A percentile compares a stretch with the other conserved stretches of the same genome.
Conservation (phyloP, 2,329 filamentous ascomycete species). For the Verticillium isaacii region DNA sequence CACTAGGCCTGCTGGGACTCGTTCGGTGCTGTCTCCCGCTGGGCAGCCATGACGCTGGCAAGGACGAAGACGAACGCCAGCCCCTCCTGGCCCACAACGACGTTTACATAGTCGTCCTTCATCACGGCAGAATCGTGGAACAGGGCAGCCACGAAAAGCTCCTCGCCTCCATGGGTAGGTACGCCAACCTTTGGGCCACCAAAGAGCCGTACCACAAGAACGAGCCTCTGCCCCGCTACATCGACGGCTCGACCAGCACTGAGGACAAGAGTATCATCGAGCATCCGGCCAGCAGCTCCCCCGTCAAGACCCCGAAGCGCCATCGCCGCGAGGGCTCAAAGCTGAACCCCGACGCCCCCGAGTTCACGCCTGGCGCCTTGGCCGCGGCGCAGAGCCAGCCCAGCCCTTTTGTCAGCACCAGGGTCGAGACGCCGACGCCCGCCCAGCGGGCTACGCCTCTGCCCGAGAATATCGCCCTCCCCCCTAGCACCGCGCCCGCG, state of each 20-base stretch:
- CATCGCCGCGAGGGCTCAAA: conserved; percentile 38
- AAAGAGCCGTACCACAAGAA: neutral
- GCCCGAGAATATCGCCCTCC: neutral
- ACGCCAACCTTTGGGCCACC: neutral
- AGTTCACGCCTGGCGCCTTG: conserved; percentile 45
- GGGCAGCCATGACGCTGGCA: neutral
- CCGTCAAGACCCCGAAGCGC: neutral
- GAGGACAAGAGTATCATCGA: neutral
- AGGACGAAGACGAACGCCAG: neutral
- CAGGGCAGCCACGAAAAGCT: neutral
- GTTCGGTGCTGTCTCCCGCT: neutral
- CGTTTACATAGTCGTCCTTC: neutral
- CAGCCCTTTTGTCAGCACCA: neutral
- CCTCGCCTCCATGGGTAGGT: neutral
- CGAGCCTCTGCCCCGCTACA: neutral
- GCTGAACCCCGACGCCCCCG: conserved; percentile 51
- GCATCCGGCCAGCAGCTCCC: neutral
- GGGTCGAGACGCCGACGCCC: neutral
- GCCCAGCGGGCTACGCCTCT: neutral
- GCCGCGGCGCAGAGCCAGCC: neutral
- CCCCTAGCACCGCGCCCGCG: neutral
- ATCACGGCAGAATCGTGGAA: neutral
- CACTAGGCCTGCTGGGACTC: neutral
- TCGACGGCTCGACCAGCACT: neutral
- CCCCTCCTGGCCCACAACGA: neutral